A percentile compares a stretch with the other conserved stretches of the same genome.
Conservation (phyloP, 495 filamentous ascomycete species). For the Trichoderma virens region DNA sequence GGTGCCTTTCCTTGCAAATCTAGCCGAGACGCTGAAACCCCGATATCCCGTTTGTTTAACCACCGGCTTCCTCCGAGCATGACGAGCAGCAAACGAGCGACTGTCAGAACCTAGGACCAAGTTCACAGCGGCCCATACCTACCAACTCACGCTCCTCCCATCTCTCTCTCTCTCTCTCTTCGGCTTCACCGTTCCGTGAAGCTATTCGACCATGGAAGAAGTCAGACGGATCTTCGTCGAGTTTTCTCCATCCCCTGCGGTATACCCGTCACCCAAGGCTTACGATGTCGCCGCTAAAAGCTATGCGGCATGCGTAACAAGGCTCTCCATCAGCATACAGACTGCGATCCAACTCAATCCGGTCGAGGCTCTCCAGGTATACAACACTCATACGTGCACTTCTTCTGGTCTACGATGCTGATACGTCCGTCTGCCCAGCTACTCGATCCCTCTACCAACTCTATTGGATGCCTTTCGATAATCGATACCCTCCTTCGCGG, state of each 20-base stretch:
- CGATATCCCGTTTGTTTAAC: too few species aligned
- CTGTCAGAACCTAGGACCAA: neutral
- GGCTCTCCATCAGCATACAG: neutral
- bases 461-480: slow-evolving; percentile 37
- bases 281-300: neutral
- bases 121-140: neutral
- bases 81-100: neutral
- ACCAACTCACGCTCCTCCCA: neutral
- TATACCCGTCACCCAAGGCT: neutral
- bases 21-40: too few species aligned
- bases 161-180: neutral
- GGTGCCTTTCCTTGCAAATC: neutral
- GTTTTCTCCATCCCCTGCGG: neutral
- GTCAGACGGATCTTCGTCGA: neutral
- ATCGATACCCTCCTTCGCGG: slow-evolving; percentile 23
- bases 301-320: neutral
- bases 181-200: neutral
- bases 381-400: neutral
- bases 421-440: slow-evolving; percentile 17
- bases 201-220: neutral
- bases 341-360: neutral
- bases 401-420: neutral
- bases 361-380: neutral
- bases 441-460: slow-evolving; percentile 31
- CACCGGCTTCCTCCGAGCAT: neutral